These are phyloP conservation scores for Fusarium euwallaceae DNA, from an alignment of 2,329 filamentous ascomycete genomes.

Conservation along the genomic window DNA sequence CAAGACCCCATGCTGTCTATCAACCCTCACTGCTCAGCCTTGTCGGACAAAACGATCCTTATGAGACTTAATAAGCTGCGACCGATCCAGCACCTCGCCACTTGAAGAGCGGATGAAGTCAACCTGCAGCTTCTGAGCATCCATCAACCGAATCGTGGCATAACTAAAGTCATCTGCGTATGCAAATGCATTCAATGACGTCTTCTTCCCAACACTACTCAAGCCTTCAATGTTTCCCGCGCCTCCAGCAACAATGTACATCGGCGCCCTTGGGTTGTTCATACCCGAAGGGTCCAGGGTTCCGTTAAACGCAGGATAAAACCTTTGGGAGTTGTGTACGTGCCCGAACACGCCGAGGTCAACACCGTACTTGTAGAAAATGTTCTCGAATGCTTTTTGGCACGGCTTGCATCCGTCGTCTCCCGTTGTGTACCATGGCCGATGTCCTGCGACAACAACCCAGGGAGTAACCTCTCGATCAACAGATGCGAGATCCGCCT, in stretches of 20 bases:
- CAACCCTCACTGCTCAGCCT: not conserved
- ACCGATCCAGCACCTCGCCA: constrained; percentile 8
- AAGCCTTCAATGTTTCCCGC: constrained; percentile 26
- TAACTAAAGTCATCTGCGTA: constrained; percentile 33
- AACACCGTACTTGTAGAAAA: constrained; percentile 26
- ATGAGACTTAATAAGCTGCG: constrained; percentile 26
- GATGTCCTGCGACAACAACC: constrained; percentile 54
- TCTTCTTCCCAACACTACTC: constrained; percentile 10
- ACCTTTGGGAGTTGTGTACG: constrained; percentile 26
- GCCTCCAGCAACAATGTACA: constrained; percentile 30
- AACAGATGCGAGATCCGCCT: constrained; percentile 60
- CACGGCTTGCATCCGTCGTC: constrained; percentile 35
- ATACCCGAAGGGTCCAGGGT: constrained; percentile 16
- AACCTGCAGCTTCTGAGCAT: constrained; percentile 15
- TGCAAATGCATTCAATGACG: constrained; percentile 14
- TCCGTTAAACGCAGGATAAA: constrained; percentile 19
- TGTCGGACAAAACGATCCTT: constrained; percentile 8
- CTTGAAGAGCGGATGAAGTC: constrained; percentile 20
- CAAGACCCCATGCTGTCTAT: not conserved
- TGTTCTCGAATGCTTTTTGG: constrained; percentile 23
- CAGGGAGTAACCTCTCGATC: constrained; percentile 68
- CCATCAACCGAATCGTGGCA: constrained; percentile 20
- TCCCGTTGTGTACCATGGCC: constrained; percentile 63
- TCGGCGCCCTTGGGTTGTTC: constrained; percentile 21
- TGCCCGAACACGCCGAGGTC: constrained; percentile 26